These are phyloP conservation scores for Furculomyces boomerangus DNA, from an alignment of 371 early-diverging fungal genomes.

Conservation along the genomic window DNA sequence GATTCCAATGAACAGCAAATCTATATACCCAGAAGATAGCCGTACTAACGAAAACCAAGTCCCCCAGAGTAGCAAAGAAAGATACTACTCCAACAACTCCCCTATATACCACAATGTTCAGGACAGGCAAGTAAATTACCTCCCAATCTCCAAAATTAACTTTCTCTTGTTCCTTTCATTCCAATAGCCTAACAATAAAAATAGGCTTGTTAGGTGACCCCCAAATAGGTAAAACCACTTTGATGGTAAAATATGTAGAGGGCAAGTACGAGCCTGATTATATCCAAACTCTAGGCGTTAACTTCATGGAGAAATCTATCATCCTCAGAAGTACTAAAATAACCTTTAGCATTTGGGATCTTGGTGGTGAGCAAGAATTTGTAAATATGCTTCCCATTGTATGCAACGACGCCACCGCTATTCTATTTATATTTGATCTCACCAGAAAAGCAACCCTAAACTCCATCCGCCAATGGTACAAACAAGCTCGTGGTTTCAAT, in stretches of 20 bases:
- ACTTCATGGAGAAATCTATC: slow-evolving; percentile 97
- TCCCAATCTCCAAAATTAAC: no score
- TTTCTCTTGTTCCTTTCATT: no score
- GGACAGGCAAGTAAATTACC: no score
- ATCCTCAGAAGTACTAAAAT: slow-evolving; percentile 75
- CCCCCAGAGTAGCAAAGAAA: no score
- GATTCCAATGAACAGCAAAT: no score
- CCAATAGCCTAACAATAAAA: slow-evolving; percentile 31
- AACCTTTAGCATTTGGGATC: slow-evolving; percentile 98
- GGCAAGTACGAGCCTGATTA: slow-evolving; percentile 90
- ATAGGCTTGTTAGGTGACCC: slow-evolving; percentile 97
- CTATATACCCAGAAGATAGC: no score
- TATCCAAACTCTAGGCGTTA: slow-evolving; percentile 94
- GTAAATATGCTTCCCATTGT: slow-evolving; percentile 94
- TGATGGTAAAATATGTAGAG: slow-evolving; percentile 97
- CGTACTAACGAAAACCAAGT: no score
- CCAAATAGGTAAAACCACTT: slow-evolving; percentile 95
- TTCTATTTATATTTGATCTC: slow-evolving; percentile 91
- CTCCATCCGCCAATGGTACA: slow-evolving; percentile 87
- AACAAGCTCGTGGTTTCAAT: slow-evolving; percentile 90
- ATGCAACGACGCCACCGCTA: slow-evolving; percentile 86
- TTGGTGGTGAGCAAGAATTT: slow-evolving; percentile 94
- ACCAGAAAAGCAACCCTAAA: slow-evolving; percentile 82
- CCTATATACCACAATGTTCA: no score
- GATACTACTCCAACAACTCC: no score